Conservation (phyloP, 257 asterid species). For the Scutellaria galericulata region DNA sequence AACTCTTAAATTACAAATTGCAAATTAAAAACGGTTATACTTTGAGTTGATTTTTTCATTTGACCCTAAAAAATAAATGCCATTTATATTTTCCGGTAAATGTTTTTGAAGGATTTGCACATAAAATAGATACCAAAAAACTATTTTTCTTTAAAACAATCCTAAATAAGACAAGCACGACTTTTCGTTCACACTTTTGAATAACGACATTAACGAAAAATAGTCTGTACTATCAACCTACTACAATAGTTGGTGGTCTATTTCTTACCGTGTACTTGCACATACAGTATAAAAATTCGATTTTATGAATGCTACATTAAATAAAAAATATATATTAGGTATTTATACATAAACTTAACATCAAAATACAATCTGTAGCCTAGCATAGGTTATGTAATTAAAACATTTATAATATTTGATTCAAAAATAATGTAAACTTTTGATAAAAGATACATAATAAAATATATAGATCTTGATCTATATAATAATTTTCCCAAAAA, state of each 20-base stretch:
- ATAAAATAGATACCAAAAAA: background rate
- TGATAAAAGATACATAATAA: no score
- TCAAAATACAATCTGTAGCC: background rate
- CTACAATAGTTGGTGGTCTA: no score
- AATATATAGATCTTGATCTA: no score
- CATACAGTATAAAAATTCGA: no score
- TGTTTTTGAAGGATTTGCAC: background rate
- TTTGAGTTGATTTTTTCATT: no score
- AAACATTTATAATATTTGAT: no score
- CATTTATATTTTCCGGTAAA: background rate
- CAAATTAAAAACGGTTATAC: no score
- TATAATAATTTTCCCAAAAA: no score
- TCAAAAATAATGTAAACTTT: no score
- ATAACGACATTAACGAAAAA: slow-evolving; percentile 33
- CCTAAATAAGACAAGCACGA: slow-evolving; percentile 29
- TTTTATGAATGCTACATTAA: background rate
- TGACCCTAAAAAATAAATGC: background rate
- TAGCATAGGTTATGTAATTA: no score
- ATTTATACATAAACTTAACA: background rate
- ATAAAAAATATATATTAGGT: background rate
- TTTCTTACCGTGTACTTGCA: no score
- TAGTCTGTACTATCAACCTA: slow-evolving; percentile 23
- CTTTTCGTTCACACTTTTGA: background rate
- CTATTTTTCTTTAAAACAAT: background rate
- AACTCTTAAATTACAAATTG: no score